Percentiles rank a stretch among this genome's conserved stretches.
phyloP scores from a whole-genome alignment of 1,284 basidiomycete species.

The Termitomyces sp. region DNA sequence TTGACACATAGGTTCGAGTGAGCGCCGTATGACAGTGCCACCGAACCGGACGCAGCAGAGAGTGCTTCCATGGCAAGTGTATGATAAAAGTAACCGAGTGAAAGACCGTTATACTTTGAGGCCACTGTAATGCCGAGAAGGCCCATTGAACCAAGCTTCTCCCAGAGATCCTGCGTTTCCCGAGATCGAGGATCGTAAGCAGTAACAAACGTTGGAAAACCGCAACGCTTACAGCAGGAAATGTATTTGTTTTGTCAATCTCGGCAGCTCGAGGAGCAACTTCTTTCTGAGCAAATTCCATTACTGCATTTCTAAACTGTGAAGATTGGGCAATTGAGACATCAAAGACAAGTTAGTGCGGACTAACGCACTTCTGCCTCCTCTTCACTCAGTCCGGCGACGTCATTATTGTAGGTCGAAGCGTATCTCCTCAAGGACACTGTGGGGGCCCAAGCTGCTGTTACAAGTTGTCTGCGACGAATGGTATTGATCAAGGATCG shows the following conservation, averaged over 20 bases:
- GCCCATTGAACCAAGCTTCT: conserved; percentile 85
- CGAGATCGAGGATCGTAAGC: conserved; percentile 8
- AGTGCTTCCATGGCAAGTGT: conserved; percentile 91
- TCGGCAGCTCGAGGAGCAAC: conserved; percentile 79
- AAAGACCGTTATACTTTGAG: conserved; percentile 74
- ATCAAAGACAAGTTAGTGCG: background rate
- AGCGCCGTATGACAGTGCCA: conserved; percentile 90
- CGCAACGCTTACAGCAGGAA: conserved; percentile 55
- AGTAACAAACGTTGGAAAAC: conserved; percentile 3
- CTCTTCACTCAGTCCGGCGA: conserved; percentile 81
- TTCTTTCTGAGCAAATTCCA: conserved; percentile 74
- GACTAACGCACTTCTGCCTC: conserved; percentile 66
- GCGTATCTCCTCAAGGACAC: conserved; percentile 20
- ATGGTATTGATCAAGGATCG: conserved; percentile 6
- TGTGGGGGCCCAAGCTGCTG: background rate
- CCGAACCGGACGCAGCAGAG: conserved; percentile 83
- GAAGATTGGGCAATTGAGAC: background rate
- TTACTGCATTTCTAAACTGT: conserved; percentile 77
- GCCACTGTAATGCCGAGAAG: conserved; percentile 81
- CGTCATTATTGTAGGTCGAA: conserved; percentile 68
- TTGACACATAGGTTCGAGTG: conserved; percentile 92
- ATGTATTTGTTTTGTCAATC: conserved; percentile 79
- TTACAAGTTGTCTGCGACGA: background rate
- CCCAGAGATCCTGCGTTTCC: conserved; percentile 74
- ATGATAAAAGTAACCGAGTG: conserved; percentile 83